A percentile compares a stretch with the other conserved stretches of the same genome.
These are phyloP conservation scores for Coemansia sp. DNA, from an alignment of 192 early-diverging fungal genomes.

Conservation along the genomic window DNA sequence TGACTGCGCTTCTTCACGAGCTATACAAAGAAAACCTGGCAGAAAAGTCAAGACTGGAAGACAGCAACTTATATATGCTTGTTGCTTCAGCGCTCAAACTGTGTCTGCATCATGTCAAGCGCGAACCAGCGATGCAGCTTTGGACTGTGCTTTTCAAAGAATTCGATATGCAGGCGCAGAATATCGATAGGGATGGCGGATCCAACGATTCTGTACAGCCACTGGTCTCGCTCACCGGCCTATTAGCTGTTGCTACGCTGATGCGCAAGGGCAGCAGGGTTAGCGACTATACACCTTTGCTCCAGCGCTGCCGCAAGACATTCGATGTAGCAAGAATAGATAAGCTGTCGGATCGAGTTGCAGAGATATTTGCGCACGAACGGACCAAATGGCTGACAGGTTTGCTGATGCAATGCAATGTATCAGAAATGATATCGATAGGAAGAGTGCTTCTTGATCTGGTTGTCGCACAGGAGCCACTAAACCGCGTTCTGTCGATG, in stretches of 20 bases:
- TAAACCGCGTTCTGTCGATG: slow-evolving; percentile 64
- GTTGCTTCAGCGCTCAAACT: slow-evolving; percentile 38
- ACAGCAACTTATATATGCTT: slow-evolving; percentile 25
- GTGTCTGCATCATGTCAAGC: slow-evolving; percentile 28
- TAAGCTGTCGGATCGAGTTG: neutral
- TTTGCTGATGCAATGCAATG: slow-evolving; percentile 31
- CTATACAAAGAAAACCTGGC: slow-evolving; percentile 31
- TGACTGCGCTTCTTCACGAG: slow-evolving; percentile 41
- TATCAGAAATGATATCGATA: slow-evolving; percentile 31
- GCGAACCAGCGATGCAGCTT: slow-evolving; percentile 30
- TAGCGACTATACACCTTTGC: slow-evolving; percentile 29
- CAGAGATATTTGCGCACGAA: slow-evolving; percentile 19
- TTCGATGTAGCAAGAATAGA: slow-evolving; percentile 17
- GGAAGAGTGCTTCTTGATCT: slow-evolving; percentile 40
- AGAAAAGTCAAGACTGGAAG: slow-evolving; percentile 14
- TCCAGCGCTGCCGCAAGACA: slow-evolving; percentile 34
- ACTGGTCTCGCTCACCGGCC: slow-evolving; percentile 15
- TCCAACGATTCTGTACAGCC: slow-evolving; percentile 15
- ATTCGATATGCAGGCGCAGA: slow-evolving; percentile 27
- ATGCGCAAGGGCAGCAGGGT: slow-evolving; percentile 51
- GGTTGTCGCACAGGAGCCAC: slow-evolving; percentile 22
- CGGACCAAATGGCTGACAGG: slow-evolving; percentile 36
- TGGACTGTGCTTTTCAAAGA: slow-evolving; percentile 37
- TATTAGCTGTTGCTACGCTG: slow-evolving; percentile 30
- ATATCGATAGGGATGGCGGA: neutral